These are phyloP conservation scores for Scedosporium minutisporum DNA, from an alignment of 2,329 filamentous ascomycete genomes.

Conservation along the genomic window DNA sequence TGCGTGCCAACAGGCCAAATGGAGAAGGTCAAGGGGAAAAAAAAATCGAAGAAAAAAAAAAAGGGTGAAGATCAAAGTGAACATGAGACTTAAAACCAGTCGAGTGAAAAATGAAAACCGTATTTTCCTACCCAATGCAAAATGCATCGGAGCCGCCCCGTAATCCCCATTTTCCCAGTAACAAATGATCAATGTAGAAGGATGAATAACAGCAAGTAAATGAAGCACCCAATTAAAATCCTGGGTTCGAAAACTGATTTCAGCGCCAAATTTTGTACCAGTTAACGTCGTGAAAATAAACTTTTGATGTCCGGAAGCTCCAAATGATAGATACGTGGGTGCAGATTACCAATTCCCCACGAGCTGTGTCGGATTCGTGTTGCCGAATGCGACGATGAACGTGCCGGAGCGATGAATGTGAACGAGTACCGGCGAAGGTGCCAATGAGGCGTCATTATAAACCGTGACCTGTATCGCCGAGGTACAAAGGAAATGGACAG, in stretches of 20 bases:
- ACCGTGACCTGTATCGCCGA: not conserved
- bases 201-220: constrained; percentile 2
- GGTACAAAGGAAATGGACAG: constrained; percentile 4
- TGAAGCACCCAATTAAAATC: not conserved
- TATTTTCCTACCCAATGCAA: constrained; percentile 5
- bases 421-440: not conserved
- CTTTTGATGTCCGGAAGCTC: not conserved
- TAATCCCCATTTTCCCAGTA: not conserved
- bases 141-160: not conserved
- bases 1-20: not conserved
- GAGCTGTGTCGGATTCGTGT: too few relatives aligned
- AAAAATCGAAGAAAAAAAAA: not conserved
- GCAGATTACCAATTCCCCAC: too few relatives aligned
- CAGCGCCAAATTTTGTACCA: not conserved
- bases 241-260: not conserved
- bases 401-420: not conserved
- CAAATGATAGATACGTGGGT: not conserved
- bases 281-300: not conserved
- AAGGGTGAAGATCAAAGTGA: constrained; percentile 5
- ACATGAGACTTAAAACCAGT: constrained; percentile 1
- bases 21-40: not conserved
- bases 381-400: not conserved
- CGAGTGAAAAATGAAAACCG: not conserved
- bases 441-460: constrained; percentile 1
- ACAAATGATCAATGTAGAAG: constrained; percentile 1